These are phyloP conservation scores for Eucalyptus urophylla DNA, from an alignment of 345 rosid genomes.

Conservation along the genomic window DNA sequence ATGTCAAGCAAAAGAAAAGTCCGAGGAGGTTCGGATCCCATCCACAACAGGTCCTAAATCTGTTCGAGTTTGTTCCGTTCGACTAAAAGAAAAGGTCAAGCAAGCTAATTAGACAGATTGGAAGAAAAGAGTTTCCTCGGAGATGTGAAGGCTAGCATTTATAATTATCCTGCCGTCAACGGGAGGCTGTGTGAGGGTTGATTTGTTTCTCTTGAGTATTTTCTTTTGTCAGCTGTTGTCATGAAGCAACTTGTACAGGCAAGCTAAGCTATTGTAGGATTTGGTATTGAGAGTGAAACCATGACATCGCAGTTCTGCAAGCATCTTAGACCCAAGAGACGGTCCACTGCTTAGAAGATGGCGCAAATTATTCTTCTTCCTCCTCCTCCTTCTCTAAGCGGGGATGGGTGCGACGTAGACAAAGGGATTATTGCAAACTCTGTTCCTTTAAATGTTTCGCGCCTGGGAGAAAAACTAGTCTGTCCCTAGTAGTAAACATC, in stretches of 20 bases:
- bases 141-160: not conserved
- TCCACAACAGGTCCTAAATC: constrained; percentile 54
- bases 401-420: not conserved
- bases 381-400: not conserved
- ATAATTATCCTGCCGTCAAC: constrained; percentile 1
- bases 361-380: not conserved
- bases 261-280: not conserved
- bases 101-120: not conserved
- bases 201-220: constrained; percentile 14
- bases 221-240: constrained; percentile 6
- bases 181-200: constrained; percentile 7
- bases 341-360: not conserved
- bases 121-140: not conserved
- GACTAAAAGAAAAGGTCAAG: not conserved
- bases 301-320: not conserved
- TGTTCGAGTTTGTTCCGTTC: not conserved
- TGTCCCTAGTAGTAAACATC: not conserved
- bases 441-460: not conserved
- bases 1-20: constrained; percentile 67
- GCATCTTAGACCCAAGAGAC: not conserved
- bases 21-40: constrained; percentile 76
- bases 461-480: not conserved
- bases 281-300: not conserved
- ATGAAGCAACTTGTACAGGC: constrained; percentile 28
- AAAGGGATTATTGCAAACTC: not conserved